Percentiles rank a stretch among this genome's conserved stretches.
Evolutionary conservation across 1,284 basidiomycete genomes (phyloP).

Genomic region (Xerocomus alliaceus): DNA sequence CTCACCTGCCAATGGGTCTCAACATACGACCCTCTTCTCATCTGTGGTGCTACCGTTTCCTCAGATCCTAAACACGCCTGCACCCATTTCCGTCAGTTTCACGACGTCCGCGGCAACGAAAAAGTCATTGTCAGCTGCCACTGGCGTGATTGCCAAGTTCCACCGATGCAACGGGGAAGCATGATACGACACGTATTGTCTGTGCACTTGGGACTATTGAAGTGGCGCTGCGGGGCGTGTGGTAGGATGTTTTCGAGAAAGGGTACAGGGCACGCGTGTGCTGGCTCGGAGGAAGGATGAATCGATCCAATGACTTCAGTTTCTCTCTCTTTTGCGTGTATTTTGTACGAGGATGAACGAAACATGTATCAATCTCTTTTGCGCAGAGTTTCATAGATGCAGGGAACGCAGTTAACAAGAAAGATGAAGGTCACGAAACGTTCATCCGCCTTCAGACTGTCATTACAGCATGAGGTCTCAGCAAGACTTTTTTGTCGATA

Average conservation of each 20-base stretch:
- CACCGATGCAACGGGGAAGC: conserved; percentile 30
- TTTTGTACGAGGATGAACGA: not conserved
- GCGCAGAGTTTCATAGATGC: not conserved
- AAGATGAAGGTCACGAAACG: too few relatives aligned
- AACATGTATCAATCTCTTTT: not conserved
- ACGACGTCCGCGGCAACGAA: conserved; percentile 27
- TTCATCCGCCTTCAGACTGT: not conserved
- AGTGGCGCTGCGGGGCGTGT: conserved; percentile 24
- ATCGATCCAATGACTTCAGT: not conserved
- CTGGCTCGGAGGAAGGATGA: not conserved
- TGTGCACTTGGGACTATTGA: conserved; percentile 22
- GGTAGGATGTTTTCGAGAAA: conserved; percentile 26
- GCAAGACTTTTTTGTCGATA: not conserved
- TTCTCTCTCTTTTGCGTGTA: not conserved
- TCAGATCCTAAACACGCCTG: conserved; percentile 10
- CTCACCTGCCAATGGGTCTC: conserved; percentile 21
- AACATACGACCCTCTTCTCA: not conserved
- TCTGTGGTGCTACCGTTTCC: conserved; percentile 15
- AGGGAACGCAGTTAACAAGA: not conserved
- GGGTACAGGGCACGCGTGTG: conserved; percentile 22
- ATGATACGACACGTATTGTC: conserved; percentile 24
- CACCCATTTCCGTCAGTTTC: conserved; percentile 19
- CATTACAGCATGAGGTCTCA: not conserved
- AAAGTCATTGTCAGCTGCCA: conserved; percentile 13
- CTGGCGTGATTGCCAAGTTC: conserved; percentile 15